Percentiles rank a stretch among this genome's conserved stretches.
phyloP scores from a whole-genome alignment of 352 stramenopile species.

The Halophytophthora polymorphica region DNA sequence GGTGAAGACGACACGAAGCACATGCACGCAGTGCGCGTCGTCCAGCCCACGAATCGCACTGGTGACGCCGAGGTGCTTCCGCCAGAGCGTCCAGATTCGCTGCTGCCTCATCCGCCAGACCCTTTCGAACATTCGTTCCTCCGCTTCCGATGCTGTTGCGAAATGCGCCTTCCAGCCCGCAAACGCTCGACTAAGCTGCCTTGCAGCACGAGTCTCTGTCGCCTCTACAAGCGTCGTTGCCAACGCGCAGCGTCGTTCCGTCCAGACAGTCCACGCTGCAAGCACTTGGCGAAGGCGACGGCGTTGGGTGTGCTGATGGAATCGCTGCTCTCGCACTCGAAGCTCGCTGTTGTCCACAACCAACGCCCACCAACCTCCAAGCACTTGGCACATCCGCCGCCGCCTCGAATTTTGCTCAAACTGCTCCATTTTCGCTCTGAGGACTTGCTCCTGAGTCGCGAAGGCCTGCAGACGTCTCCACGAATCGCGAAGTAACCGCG shows the following conservation, averaged over 20 bases:
- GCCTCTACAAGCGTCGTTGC: slow-evolving; percentile 2
- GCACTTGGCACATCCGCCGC: not conserved
- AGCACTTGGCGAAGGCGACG: slow-evolving; percentile 14
- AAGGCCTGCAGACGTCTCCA: slow-evolving; percentile 14
- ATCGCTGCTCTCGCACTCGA: slow-evolving; percentile 11
- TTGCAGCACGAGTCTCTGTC: slow-evolving; percentile 3
- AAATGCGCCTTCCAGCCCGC: slow-evolving; percentile 10
- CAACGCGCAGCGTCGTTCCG: slow-evolving; percentile 3
- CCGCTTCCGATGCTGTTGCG: not conserved
- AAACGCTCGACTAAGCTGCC: slow-evolving; percentile 6
- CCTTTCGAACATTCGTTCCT: not conserved
- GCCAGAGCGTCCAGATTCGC: slow-evolving; percentile 17
- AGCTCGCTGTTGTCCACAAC: slow-evolving; percentile 2
- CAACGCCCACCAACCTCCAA: slow-evolving; percentile 10
- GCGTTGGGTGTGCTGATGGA: slow-evolving; percentile 9
- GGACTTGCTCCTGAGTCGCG: slow-evolving; percentile 1
- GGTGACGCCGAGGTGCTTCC: slow-evolving; percentile 3
- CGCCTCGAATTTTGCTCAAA: slow-evolving; percentile 2
- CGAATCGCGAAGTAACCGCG: slow-evolving; percentile 2
- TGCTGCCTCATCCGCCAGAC: slow-evolving; percentile 7
- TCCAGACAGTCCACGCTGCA: slow-evolving; percentile 16
- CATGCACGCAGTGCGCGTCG: slow-evolving; percentile 14
- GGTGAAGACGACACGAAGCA: slow-evolving; percentile 2
- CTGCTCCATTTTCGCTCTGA: slow-evolving; percentile 4
- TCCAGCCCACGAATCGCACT: slow-evolving; percentile 7